Percentiles rank a stretch among this genome's conserved stretches.
phyloP scores from a whole-genome alignment of 139 green algal species.

The Diplosphaera chodatii region DNA sequence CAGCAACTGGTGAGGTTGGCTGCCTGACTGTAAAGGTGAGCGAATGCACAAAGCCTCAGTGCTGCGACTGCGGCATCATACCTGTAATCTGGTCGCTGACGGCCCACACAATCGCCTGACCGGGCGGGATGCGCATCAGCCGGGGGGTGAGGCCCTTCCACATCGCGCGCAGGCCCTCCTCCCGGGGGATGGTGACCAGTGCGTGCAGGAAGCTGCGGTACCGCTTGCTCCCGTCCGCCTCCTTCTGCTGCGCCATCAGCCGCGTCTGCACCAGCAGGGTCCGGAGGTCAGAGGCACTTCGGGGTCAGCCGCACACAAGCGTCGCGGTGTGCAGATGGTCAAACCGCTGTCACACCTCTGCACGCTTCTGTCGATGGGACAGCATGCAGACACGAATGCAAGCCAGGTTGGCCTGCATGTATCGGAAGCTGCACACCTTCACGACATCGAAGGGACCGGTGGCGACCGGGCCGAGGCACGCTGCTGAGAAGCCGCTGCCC shows the following conservation, averaged over 20 bases:
- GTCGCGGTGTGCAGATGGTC: no score
- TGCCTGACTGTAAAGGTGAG: no score
- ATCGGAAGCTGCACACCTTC: conserved; percentile 43
- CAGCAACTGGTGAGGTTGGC: no score
- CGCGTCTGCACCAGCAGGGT: conserved; percentile 45
- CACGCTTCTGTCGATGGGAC: no score
- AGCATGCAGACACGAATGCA: no score
- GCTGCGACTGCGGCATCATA: no score
- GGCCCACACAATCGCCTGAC: conserved; percentile 89
- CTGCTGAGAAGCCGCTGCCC: conserved; percentile 77
- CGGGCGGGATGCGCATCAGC: conserved; percentile 90
- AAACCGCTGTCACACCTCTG: no score
- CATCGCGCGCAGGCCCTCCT: conserved; percentile 81
- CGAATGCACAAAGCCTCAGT: no score
- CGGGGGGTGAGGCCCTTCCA: conserved; percentile 86
- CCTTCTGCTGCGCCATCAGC: conserved; percentile 79
- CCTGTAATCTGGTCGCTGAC: conserved; percentile 79
- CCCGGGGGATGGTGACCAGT: conserved; percentile 60
- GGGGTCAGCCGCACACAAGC: no score
- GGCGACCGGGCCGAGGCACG: conserved; percentile 69
- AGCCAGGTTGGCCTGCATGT: conserved; percentile 11
- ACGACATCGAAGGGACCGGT: conserved; percentile 93
- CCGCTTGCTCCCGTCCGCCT: conserved; percentile 25
- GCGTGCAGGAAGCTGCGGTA: conserved; percentile 84
- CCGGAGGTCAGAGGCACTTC: no score